Evolutionary conservation across 805 yeast species (phyloP), one percentile per base, ranked within the genome.

Genomic region (Schizosaccharomyces osmophilus): DNA sequence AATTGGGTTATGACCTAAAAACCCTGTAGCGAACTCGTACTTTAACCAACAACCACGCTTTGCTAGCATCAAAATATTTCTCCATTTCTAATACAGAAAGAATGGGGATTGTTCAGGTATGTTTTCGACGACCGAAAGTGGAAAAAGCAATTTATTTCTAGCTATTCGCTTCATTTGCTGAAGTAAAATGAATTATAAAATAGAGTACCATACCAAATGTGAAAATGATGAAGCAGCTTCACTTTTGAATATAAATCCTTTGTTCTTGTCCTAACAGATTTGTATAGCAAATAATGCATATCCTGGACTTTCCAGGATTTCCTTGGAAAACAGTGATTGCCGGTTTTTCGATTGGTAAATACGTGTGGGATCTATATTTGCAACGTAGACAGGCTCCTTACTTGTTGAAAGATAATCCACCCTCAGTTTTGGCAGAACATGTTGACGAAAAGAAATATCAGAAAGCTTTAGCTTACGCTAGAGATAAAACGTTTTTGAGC

Each of bases 251-350:
- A 6, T 43, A 45, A n/a, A 45, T 3, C 4, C 17, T 45, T 9
- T 36, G 41, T 36, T 36, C 41, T 9, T n/a, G 4, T 45, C 4
- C 26, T 45, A 45, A 45, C 51, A 6, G 41, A 24, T 17, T 13
- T 13, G 3, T 51, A 5, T 29, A 51, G 57, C 36, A 24, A 17
- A 5, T 51, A 29, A 24, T 29, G 31, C 57, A 51, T 29, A 17
- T 15, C 19, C 26, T 51, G n/a, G 95, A 87, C 69, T 74, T 73
- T 59, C 83, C 93, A 3, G 76, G 77, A 17, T 79, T 87, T 67
- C 79, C 87, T 64, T 93, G 96, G 96, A 87, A 87, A 69, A 67
- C 77, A 13, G 74, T 89, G 55, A 79, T 90, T 59, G 70, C 85
- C 57, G 85, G 88, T 1, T 81, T 87, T 68, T 78, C 94, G 3